Evolutionary conservation across 495 filamentous ascomycete species (phyloP).

Genomic region (Xylaria acuta): DNA sequence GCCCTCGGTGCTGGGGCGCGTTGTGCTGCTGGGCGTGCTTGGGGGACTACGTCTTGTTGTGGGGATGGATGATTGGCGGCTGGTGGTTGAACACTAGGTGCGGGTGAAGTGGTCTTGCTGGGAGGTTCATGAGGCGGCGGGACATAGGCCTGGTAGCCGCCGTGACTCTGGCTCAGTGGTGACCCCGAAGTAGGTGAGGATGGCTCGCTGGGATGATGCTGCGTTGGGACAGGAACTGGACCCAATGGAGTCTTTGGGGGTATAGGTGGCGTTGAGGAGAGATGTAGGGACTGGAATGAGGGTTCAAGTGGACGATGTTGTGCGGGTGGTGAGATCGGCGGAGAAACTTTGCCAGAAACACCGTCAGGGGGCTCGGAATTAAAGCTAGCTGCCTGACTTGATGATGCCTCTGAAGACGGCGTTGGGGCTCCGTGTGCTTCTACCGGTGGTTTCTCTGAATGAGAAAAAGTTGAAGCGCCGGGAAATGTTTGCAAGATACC

Average conservation of each 20-base stretch:
- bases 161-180: neutral
- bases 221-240: neutral
- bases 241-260: slow-evolving; percentile 9
- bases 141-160: neutral
- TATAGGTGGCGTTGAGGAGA: neutral
- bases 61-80: neutral
- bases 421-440: neutral
- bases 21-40: slow-evolving; percentile 1
- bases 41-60: neutral
- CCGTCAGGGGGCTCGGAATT: neutral
- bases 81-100: neutral
- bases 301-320: neutral
- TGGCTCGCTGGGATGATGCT: neutral
- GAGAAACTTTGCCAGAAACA: neutral
- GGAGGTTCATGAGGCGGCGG: neutral
- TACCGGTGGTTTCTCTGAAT: neutral
- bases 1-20: neutral
- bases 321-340: neutral
- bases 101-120: neutral
- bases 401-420: neutral
- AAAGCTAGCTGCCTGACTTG: neutral
- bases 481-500: neutral
- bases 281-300: neutral
- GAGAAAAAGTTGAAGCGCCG: neutral
- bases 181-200: neutral